Conservation (phyloP, 2,329 filamentous ascomycete genomes). For the Phyllosticta ampelicida region DNA sequence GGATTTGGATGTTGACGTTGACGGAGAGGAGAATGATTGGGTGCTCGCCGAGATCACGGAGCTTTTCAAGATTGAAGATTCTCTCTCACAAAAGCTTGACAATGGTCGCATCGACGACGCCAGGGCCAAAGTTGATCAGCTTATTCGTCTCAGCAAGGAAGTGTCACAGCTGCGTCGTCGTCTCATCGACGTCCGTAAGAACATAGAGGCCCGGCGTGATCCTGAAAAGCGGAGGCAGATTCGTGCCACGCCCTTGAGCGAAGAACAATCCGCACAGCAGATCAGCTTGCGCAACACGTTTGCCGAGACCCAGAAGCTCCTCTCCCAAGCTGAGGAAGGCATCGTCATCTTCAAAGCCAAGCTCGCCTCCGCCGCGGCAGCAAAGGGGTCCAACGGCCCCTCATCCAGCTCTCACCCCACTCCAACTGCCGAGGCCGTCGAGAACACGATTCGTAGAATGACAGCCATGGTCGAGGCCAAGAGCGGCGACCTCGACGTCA, state of each 20-base stretch:
- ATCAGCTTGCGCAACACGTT: conserved; percentile 71
- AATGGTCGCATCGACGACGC: conserved; percentile 58
- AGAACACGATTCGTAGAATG: conserved; percentile 86
- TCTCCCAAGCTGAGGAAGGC: conserved; percentile 70
- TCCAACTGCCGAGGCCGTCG: conserved; percentile 84
- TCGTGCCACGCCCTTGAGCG: conserved; percentile 63
- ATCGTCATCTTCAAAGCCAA: conserved; percentile 70
- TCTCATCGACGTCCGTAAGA: conserved; percentile 65
- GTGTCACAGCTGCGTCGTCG: conserved; percentile 51
- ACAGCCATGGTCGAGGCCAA: conserved; percentile 85
- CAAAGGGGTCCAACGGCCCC: conserved; percentile 33
- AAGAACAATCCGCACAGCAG: conserved; percentile 75
- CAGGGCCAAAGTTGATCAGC: conserved; percentile 55
- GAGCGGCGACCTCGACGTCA: conserved; percentile 78
- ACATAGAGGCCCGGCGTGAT: conserved; percentile 60
- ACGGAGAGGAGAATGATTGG: conserved; percentile 52
- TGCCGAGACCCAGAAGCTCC: conserved; percentile 58
- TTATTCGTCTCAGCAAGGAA: conserved; percentile 59
- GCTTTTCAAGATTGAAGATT: conserved; percentile 49
- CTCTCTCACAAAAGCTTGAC: conserved; percentile 55
- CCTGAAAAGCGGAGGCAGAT: conserved; percentile 54
- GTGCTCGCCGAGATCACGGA: conserved; percentile 65
- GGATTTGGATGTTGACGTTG: conserved; percentile 45
- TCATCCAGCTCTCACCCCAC: conserved; percentile 27
- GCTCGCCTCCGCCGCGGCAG: conserved; percentile 48